Evolutionary conservation across 2,329 filamentous ascomycete species (phyloP), one percentile per base, ranked within the genome.

Genomic region (Calonectria hawksworthii): DNA sequence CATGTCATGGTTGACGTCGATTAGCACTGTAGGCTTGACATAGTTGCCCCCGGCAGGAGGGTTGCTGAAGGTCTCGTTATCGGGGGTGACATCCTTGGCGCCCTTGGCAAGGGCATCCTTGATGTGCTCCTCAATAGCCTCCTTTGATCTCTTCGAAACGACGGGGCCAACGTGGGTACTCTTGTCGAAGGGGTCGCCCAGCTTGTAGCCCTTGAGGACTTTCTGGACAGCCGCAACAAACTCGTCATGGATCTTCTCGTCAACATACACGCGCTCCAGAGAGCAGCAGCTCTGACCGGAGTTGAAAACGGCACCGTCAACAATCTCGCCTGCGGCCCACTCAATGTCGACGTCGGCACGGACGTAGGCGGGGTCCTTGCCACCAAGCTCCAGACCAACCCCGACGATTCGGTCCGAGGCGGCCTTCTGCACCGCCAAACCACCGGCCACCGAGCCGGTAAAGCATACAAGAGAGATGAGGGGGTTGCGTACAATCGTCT

Each of bases 251-350:
- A 99, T 92, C 79, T 91, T 93, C 82, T 94, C 94, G 81, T 97
- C 93, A 7, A 99, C 96, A 82, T 99, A 99, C 26, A 99, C 92
- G 41, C 96, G 91, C 87, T 99, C 96, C 69, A 99, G 89, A 30
- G 95, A 94, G 86, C 96, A 99, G 89, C 96, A 99, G 84, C 95
- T 98, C 88, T 99, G 96, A n/a, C 96, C 96, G 67, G 96, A 98
- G 87, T 99, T 99, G 90, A 99, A 99, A 72, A 99, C 89, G n/a
- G 96, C 93, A 26, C 96, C 96, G 80, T 99, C 96, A 18, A 99
- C 95, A 81, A 99, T 97, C 86, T 98, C 96, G 79, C 94, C 96
- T 0, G 96, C 96, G 0, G 94, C 96, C 96, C 96, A 98, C 63
- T 92, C 92, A 63, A 98, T 86, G 83, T 99, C 96, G 1, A 98